Conservation (phyloP, 805 yeast genomes). For the Kodamaea kaohsiungensis region DNA sequence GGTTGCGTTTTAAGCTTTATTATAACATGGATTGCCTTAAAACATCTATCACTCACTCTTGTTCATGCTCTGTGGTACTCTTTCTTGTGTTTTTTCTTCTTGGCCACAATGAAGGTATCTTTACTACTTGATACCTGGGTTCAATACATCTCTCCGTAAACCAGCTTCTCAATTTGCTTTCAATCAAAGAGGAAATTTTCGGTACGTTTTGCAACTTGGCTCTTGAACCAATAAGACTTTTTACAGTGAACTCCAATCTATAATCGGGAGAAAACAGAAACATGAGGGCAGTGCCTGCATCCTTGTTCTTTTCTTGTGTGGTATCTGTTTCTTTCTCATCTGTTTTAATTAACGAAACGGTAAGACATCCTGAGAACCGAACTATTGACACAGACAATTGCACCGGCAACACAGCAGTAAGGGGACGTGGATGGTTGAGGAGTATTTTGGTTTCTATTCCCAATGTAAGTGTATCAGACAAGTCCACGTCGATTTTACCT, state of each 20-base stretch:
- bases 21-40: neutral
- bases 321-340: constrained; percentile 33
- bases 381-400: constrained; percentile 84
- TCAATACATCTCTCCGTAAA: constrained; percentile 91
- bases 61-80: neutral
- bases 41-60: neutral
- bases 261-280: constrained; percentile 92
- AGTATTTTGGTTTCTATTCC: constrained; percentile 81
- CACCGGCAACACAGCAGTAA: constrained; percentile 86
- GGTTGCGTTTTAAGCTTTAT: no score
- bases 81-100: constrained; percentile 34
- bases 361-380: constrained; percentile 85
- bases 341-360: constrained; percentile 65
- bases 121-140: constrained; percentile 86
- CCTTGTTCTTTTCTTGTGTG: constrained; percentile 9
- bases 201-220: constrained; percentile 93
- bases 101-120: constrained; percentile 89
- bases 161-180: constrained; percentile 80
- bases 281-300: constrained; percentile 67
- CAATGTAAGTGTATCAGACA: constrained; percentile 81
- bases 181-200: constrained; percentile 81
- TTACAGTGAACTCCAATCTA: constrained; percentile 82
- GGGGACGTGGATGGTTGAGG: constrained; percentile 78
- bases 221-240: constrained; percentile 87
- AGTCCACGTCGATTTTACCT: constrained; percentile 88